These are phyloP conservation scores for Clitocybe nebularis DNA, from an alignment of 1,284 basidiomycete genomes.

Conservation along the genomic window DNA sequence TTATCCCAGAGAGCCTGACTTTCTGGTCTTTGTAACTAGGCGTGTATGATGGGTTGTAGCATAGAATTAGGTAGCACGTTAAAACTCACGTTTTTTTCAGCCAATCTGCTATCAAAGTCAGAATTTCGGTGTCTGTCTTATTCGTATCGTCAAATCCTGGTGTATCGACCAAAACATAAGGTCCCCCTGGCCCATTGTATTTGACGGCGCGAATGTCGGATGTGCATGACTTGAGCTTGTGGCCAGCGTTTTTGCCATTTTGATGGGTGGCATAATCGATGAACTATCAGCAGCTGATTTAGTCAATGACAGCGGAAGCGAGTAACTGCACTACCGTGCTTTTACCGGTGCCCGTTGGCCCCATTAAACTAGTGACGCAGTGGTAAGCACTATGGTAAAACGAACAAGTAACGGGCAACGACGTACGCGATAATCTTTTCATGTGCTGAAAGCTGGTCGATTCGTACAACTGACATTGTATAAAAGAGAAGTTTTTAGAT, in stretches of 20 bases:
- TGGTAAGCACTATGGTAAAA: not conserved
- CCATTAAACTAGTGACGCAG: constrained; percentile 5
- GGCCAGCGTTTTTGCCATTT: not conserved
- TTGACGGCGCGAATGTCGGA: constrained; percentile 6
- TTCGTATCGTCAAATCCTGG: constrained; percentile 14
- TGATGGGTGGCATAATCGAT: constrained; percentile 5
- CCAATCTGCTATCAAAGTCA: constrained; percentile 11
- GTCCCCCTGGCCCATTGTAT: constrained; percentile 2
- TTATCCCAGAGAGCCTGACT: constrained; percentile 8
- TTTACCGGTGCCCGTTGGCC: constrained; percentile 8
- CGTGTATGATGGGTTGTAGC: not conserved
- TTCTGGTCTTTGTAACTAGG: constrained; percentile 11
- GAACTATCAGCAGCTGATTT: constrained; percentile 1
- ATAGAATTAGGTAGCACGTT: not conserved
- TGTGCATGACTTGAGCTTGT: constrained; percentile 1
- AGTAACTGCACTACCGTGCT: constrained; percentile 4
- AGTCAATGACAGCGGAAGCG: not conserved
- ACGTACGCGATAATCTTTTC: constrained; percentile 5
- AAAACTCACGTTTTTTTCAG: constrained; percentile 8
- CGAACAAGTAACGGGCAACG: not conserved
- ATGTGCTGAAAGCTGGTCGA: not conserved
- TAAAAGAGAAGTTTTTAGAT: too few relatives aligned
- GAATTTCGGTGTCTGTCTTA: constrained; percentile 10
- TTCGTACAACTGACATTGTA: not conserved
- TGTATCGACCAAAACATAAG: constrained; percentile 12